Evolutionary conservation across 192 early-diverging fungal genomes (phyloP).

Genomic region (Gamsiella multidivaricata): DNA sequence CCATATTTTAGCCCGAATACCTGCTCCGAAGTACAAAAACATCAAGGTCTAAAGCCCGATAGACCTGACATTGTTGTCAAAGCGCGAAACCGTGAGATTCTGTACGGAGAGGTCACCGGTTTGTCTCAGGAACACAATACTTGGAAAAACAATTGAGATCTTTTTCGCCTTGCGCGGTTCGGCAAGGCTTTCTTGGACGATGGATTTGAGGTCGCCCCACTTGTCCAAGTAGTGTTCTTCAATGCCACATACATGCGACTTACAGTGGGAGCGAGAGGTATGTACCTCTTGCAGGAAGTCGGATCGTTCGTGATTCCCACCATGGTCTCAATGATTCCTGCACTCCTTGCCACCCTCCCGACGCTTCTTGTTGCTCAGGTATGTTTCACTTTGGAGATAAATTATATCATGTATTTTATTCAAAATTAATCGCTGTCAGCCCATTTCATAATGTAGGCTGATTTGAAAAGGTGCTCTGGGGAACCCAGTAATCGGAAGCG

Average conservation of each 20-base stretch:
- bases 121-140: constrained; percentile 9
- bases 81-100: neutral
- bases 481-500: constrained; percentile 19
- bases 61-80: constrained; percentile 25
- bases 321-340: constrained; percentile 12
- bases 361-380: constrained; percentile 30
- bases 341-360: constrained; percentile 21
- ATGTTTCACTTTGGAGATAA: constrained; percentile 6
- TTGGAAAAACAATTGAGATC: constrained; percentile 22
- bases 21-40: constrained; percentile 5
- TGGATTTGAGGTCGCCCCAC: constrained; percentile 7
- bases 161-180: constrained; percentile 13
- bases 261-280: neutral
- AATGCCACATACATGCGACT: constrained; percentile 34
- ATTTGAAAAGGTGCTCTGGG: constrained; percentile 5
- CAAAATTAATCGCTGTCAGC: constrained; percentile 9
- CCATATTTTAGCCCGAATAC: constrained; percentile 26
- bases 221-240: constrained; percentile 21
- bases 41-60: constrained; percentile 29
- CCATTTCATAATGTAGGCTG: constrained; percentile 3
- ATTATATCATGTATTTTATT: constrained; percentile 1
- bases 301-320: constrained; percentile 20
- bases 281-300: constrained; percentile 21
- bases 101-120: constrained; percentile 25
- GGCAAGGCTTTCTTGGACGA: constrained; percentile 24